Evolutionary conservation across 1,284 basidiomycete genomes (phyloP).

Genomic region (Coriolopsis trogii): DNA sequence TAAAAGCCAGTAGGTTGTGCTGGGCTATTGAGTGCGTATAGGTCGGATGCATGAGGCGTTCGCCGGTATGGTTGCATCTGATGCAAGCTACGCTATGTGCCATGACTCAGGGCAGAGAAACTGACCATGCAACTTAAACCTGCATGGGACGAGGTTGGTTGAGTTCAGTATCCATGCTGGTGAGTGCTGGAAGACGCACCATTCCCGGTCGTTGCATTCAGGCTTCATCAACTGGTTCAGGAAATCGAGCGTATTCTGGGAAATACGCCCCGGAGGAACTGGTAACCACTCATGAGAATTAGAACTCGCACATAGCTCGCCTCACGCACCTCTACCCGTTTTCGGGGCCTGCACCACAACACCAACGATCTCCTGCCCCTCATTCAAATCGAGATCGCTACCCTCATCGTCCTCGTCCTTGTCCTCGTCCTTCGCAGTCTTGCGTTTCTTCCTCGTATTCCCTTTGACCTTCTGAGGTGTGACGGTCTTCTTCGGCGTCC

Average conservation of each 20-base stretch:
- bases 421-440: constrained; percentile 30
- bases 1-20: no score
- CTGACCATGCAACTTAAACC: constrained; percentile 78
- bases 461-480: constrained; percentile 25
- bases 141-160: constrained; percentile 28
- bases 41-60: no score
- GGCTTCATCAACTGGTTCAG: constrained; percentile 72
- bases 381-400: constrained; percentile 52
- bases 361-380: constrained; percentile 74
- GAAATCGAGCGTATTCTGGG: constrained; percentile 83
- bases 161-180: neutral
- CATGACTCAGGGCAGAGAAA: constrained; percentile 8
- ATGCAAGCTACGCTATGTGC: no score
- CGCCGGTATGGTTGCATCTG: no score
- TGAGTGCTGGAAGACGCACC: constrained; percentile 48
- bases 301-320: neutral
- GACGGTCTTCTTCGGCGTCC: constrained; percentile 5
- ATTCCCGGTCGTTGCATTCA: constrained; percentile 84
- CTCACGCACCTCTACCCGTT: constrained; percentile 66
- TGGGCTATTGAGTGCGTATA: neutral
- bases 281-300: constrained; percentile 1
- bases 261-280: constrained; percentile 88
- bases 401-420: constrained; percentile 39
- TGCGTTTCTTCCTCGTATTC: constrained; percentile 31
- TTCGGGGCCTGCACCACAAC: constrained; percentile 75